Evolutionary conservation across 2,329 filamentous ascomycete species (phyloP).

Genomic region (Penicillium fuscoglaucum): DNA sequence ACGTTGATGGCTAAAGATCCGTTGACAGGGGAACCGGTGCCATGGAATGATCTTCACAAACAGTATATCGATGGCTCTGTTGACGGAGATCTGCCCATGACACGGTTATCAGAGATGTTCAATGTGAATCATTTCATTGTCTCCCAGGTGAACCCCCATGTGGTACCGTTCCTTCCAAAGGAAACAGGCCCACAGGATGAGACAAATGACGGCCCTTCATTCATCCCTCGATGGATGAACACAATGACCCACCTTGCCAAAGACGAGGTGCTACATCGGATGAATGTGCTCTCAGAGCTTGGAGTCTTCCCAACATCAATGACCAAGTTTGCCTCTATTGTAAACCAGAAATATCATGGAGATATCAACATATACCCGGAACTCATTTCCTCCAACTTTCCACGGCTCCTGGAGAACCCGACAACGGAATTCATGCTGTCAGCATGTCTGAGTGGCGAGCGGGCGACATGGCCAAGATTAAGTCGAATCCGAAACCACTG

Average conservation of each 20-base stretch:
- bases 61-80: slow-evolving; percentile 94
- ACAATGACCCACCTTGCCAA: slow-evolving; percentile 71
- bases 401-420: slow-evolving; percentile 78
- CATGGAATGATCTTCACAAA: slow-evolving; percentile 84
- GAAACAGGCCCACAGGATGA: slow-evolving; percentile 57
- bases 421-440: slow-evolving; percentile 82
- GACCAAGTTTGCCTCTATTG: slow-evolving; percentile 74
- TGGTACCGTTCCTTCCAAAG: slow-evolving; percentile 78
- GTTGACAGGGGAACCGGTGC: slow-evolving; percentile 69
- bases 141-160: slow-evolving; percentile 93
- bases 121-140: slow-evolving; percentile 99
- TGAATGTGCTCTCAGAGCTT: slow-evolving; percentile 77
- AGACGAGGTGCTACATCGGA: slow-evolving; percentile 75
- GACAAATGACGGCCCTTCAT: slow-evolving; percentile 33
- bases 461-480: slow-evolving; percentile 88
- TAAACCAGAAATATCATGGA: slow-evolving; percentile 89
- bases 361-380: slow-evolving; percentile 93
- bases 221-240: slow-evolving; percentile 59
- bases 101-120: slow-evolving; percentile 87
- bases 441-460: slow-evolving; percentile 74
- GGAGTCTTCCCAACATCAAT: slow-evolving; percentile 77
- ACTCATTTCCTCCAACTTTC: slow-evolving; percentile 71
- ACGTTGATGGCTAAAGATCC: slow-evolving; percentile 83
- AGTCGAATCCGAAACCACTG: slow-evolving; percentile 82
- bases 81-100: slow-evolving; percentile 91